phyloP scores from a whole-genome alignment of 768 basidiomycete genomes.

The Trametes gibbosa region DNA sequence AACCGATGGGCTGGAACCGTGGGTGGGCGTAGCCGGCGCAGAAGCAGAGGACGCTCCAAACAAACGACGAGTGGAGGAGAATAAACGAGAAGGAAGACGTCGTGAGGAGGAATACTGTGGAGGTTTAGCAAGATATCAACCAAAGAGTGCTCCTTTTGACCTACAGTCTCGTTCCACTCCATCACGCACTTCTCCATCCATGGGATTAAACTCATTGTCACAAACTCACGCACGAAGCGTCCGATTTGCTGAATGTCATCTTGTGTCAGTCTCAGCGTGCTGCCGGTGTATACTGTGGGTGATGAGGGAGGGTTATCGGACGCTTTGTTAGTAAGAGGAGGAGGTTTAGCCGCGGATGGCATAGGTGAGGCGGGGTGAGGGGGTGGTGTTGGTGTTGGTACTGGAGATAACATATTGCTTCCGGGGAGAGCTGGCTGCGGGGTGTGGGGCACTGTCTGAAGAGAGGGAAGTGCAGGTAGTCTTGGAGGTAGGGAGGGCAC shows the following conservation, averaged over 20 bases:
- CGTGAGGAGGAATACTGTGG: conserved; percentile 67
- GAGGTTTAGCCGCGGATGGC: conserved; percentile 14
- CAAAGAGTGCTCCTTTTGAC: conserved; percentile 7
- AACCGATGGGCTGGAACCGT: conserved; percentile 38
- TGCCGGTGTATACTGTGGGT: conserved; percentile 12
- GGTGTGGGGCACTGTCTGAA: conserved; percentile 31
- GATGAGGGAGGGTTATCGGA: neutral
- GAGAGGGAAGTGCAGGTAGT: conserved; percentile 51
- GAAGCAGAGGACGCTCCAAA: conserved; percentile 57
- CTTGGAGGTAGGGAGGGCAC: conserved; percentile 66
- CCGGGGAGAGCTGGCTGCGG: conserved; percentile 16
- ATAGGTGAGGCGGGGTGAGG: conserved; percentile 22
- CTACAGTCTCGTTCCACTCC: conserved; percentile 89
- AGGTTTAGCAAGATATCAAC: neutral
- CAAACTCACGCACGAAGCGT: conserved; percentile 82
- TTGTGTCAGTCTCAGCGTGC: conserved; percentile 54
- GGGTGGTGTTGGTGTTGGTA: conserved; percentile 6
- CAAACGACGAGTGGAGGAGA: conserved; percentile 79
- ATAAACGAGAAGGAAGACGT: conserved; percentile 78
- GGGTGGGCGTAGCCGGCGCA: conserved; percentile 35
- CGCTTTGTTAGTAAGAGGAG: conserved; percentile 4
- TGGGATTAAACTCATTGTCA: conserved; percentile 85
- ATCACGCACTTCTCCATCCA: conserved; percentile 96
- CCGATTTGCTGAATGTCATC: conserved; percentile 73
- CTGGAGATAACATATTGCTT: neutral